A percentile compares a stretch with the other conserved stretches of the same genome.
Evolutionary conservation across 1,139 yeast species (phyloP).

Genomic region (Yamadazyma triangularis): DNA sequence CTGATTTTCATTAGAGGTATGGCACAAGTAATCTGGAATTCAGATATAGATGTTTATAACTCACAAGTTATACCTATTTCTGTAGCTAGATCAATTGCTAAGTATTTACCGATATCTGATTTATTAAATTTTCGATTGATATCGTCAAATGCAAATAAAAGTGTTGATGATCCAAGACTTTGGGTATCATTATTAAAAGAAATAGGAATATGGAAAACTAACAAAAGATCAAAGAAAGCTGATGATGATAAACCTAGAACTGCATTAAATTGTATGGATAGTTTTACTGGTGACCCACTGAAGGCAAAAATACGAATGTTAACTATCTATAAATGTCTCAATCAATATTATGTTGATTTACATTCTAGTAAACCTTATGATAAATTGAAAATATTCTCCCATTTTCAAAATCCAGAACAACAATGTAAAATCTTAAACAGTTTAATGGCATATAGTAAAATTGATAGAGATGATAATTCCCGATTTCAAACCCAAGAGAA

Average conservation of each 20-base stretch:
- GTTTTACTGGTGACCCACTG: conserved; percentile 33
- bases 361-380: conserved; percentile 44
- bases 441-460: conserved; percentile 32
- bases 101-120: conserved; percentile 33
- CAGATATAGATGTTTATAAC: conserved; percentile 45
- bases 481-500: conserved; percentile 38
- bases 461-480: conserved; percentile 33
- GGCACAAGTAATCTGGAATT: conserved; percentile 48
- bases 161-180: conserved; percentile 35
- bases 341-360: conserved; percentile 45
- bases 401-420: conserved; percentile 43
- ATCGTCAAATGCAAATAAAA: conserved; percentile 34
- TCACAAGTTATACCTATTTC: conserved; percentile 37
- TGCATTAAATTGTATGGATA: conserved; percentile 33
- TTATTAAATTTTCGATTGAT: conserved; percentile 31
- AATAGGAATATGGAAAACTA: conserved; percentile 44
- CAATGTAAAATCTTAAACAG: conserved; percentile 44
- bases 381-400: conserved; percentile 43
- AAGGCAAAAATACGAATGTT: conserved; percentile 43
- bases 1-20: too few species aligned
- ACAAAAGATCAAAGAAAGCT: conserved; percentile 16
- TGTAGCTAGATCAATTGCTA: conserved; percentile 34
- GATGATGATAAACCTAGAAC: neutral
- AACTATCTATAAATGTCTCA: conserved; percentile 36
- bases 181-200: conserved; percentile 51